Evolutionary conservation across 495 filamentous ascomycete genomes (phyloP).

Genomic region (Astrocystis sublimbata): DNA sequence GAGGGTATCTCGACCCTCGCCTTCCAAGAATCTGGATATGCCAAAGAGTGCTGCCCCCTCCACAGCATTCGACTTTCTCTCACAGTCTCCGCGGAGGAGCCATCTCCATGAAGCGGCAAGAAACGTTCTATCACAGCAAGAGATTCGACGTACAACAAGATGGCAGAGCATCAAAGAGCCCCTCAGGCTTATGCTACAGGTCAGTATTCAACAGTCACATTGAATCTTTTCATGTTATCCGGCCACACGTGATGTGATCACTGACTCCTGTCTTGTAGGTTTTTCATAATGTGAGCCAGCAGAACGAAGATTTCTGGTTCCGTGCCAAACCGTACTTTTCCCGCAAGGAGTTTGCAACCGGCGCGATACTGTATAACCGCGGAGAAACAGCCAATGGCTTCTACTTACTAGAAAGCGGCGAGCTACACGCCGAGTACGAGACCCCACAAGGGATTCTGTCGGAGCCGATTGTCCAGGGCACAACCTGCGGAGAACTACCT

Average conservation of each 20-base stretch:
- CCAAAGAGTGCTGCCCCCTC: constrained; percentile 37
- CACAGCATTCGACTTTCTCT: constrained; percentile 47
- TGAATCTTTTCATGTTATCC: neutral
- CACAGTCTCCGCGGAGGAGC: constrained; percentile 75
- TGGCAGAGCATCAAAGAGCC: constrained; percentile 89
- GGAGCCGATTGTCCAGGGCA: constrained; percentile 90
- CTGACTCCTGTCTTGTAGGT: constrained; percentile 38
- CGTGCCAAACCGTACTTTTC: constrained; percentile 69
- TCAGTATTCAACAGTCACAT: neutral
- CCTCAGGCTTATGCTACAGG: constrained; percentile 82
- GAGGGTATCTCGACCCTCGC: constrained; percentile 37
- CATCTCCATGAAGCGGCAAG: constrained; percentile 78
- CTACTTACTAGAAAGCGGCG: constrained; percentile 88
- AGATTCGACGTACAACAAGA: constrained; percentile 49
- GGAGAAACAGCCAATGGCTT: constrained; percentile 74
- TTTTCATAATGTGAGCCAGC: constrained; percentile 79
- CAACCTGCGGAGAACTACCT: constrained; percentile 92
- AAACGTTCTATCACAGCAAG: constrained; percentile 61
- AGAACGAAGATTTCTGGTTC: constrained; percentile 95
- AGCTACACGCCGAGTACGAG: constrained; percentile 85
- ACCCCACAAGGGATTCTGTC: constrained; percentile 84
- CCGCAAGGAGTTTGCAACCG: constrained; percentile 63
- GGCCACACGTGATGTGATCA: neutral
- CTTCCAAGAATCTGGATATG: constrained; percentile 53
- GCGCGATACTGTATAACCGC: constrained; percentile 72